Evolutionary conservation across 495 filamentous ascomycete genomes (phyloP).

Genomic region (Hypoxylon cercidicola): DNA sequence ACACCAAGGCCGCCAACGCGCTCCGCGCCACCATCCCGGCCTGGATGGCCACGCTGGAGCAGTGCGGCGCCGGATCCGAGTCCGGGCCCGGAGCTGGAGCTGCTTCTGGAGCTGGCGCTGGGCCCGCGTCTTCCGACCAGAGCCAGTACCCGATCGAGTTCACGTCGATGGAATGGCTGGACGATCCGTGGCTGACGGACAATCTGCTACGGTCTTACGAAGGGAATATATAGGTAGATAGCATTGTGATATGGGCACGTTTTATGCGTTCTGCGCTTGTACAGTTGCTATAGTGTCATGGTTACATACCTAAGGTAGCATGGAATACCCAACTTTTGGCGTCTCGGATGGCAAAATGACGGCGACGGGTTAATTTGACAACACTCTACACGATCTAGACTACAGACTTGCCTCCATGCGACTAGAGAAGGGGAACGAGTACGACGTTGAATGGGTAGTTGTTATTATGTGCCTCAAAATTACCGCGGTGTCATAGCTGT

Average conservation of each 20-base stretch:
- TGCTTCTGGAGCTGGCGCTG: neutral
- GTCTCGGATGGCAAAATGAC: too few species aligned
- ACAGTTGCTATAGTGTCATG: too few species aligned
- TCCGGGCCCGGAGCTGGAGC: neutral
- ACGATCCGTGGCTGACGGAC: conserved; percentile 37
- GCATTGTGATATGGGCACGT: neutral
- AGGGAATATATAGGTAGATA: neutral
- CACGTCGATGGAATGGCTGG: conserved; percentile 34
- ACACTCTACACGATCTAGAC: too few species aligned
- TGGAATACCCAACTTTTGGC: too few species aligned
- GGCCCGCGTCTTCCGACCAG: neutral
- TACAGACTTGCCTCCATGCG: too few species aligned
- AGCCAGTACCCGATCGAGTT: conserved; percentile 20
- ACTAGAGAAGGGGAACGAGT: too few species aligned
- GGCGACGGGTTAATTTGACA: too few species aligned
- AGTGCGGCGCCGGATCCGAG: conserved; percentile 6
- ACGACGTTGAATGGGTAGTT: too few species aligned
- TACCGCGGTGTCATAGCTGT: too few species aligned
- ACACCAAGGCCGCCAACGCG: conserved; percentile 28
- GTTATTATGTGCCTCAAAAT: too few species aligned
- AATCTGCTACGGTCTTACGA: conserved; percentile 35
- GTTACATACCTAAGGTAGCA: too few species aligned
- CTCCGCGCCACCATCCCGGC: conserved; percentile 30
- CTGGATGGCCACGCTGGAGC: conserved; percentile 36
- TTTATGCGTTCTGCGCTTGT: too few species aligned